A percentile compares a stretch with the other conserved stretches of the same genome.
Conservation (phyloP, 106 monocot species). For the Amphibolis antarctica region DNA sequence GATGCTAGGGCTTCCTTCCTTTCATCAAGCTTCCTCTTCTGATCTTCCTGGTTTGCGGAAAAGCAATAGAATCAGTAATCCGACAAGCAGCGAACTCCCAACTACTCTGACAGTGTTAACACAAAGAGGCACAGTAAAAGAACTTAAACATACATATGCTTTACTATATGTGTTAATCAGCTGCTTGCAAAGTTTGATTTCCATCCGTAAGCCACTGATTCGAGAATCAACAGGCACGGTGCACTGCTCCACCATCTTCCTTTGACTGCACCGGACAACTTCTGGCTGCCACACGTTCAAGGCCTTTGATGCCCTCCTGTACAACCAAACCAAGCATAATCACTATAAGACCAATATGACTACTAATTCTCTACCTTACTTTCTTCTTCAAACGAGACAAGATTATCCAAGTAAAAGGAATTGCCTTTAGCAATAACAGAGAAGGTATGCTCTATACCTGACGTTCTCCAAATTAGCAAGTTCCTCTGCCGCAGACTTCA, state of each 20-base stretch:
- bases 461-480: slow-evolving; percentile 44
- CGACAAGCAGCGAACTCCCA: too few relatives aligned
- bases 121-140: neutral
- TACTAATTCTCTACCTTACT: neutral
- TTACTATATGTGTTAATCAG: slow-evolving; percentile 52
- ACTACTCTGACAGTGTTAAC: too few relatives aligned
- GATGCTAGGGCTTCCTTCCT: slow-evolving; percentile 40
- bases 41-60: slow-evolving; percentile 67
- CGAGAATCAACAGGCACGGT: slow-evolving; percentile 60
- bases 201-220: slow-evolving; percentile 57
- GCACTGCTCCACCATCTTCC: slow-evolving; percentile 79
- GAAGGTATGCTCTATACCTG: slow-evolving; percentile 24
- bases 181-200: slow-evolving; percentile 69
- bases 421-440: neutral
- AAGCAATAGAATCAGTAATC: too few relatives aligned
- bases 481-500: slow-evolving; percentile 34
- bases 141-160: slow-evolving; percentile 47
- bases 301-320: slow-evolving; percentile 77
- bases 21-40: slow-evolving; percentile 41
- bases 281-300: slow-evolving; percentile 95
- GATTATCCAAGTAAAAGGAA: too few relatives aligned
- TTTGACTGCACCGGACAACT: slow-evolving; percentile 61
- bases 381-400: neutral
- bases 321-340: slow-evolving; percentile 1
- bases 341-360: neutral